phyloP scores from a whole-genome alignment of 2,329 filamentous ascomycete genomes.

The Colletotrichum sp. region DNA sequence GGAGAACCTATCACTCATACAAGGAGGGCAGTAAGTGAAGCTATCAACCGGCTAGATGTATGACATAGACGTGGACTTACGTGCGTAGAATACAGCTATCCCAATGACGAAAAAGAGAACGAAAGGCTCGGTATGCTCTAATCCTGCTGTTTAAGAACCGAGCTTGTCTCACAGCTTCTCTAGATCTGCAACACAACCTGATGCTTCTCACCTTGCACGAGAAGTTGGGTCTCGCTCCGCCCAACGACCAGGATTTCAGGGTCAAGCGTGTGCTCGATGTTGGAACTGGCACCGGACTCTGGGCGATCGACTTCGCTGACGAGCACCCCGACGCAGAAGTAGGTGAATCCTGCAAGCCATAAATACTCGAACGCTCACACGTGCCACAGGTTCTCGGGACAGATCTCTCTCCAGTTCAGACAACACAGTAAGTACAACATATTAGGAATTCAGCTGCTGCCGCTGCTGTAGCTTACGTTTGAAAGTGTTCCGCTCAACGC shows the following conservation, averaged over 20 bases:
- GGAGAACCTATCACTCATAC: constrained; percentile 39
- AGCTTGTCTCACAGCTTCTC: not conserved
- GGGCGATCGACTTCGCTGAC: constrained; percentile 49
- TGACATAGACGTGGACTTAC: not conserved
- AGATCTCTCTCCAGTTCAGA: constrained; percentile 46
- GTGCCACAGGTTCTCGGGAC: constrained; percentile 36
- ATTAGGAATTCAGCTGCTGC: not conserved
- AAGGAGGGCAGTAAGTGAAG: not conserved
- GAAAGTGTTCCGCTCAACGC: constrained; percentile 56
- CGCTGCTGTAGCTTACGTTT: not conserved
- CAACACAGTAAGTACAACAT: constrained; percentile 30
- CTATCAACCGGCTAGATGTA: not conserved
- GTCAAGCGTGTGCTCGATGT: constrained; percentile 44
- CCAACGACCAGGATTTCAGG: constrained; percentile 21
- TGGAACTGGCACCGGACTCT: constrained; percentile 51
- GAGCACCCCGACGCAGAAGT: constrained; percentile 35
- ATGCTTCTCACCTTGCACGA: constrained; percentile 33
- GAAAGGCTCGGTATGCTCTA: not conserved
- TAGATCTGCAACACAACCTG: constrained; percentile 40
- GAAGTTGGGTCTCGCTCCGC: constrained; percentile 31
- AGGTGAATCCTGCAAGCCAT: not conserved
- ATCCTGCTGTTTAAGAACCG: no score
- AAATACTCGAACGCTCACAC: no score
- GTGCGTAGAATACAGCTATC: constrained; percentile 9
- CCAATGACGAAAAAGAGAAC: constrained; percentile 19